Conservation (phyloP, 495 filamentous ascomycete species). For the Penicillium waksmanii region DNA sequence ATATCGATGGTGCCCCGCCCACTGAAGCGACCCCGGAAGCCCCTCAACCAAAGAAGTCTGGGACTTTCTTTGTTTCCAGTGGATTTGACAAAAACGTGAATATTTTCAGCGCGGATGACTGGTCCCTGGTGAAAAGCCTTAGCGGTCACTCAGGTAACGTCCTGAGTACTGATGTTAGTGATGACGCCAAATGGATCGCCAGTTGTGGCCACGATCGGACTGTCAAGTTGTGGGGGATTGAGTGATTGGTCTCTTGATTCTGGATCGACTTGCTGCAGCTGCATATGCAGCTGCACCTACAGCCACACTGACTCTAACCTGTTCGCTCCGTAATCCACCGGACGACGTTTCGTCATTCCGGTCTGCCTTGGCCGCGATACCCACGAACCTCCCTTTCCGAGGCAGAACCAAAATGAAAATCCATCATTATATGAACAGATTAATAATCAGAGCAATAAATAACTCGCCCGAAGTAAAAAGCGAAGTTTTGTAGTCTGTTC, state of each 20-base stretch:
- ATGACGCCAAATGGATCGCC: slow-evolving; percentile 87
- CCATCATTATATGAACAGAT: background rate
- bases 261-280: background rate
- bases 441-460: background rate
- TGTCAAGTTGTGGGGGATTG: slow-evolving; percentile 93
- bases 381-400: background rate
- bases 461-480: too few species aligned
- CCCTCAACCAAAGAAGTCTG: slow-evolving; percentile 63
- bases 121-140: slow-evolving; percentile 84
- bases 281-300: background rate
- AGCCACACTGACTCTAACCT: background rate
- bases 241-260: slow-evolving; percentile 51
- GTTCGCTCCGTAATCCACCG: too few species aligned
- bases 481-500: too few species aligned
- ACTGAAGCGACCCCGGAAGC: slow-evolving; percentile 27
- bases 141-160: slow-evolving; percentile 92
- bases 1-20: slow-evolving; percentile 53
- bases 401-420: background rate
- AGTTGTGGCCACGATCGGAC: slow-evolving; percentile 93
- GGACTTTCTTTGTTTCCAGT: slow-evolving; percentile 86
- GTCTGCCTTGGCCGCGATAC: slow-evolving; percentile 3
- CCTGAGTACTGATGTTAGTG: slow-evolving; percentile 81
- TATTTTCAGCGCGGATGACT: slow-evolving; percentile 93
- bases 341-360: background rate
- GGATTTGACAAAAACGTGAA: slow-evolving; percentile 97